Evolutionary conservation across 2,329 filamentous ascomycete species (phyloP), one percentile per base, ranked within the genome.

Genomic region (Eutypa lata): DNA sequence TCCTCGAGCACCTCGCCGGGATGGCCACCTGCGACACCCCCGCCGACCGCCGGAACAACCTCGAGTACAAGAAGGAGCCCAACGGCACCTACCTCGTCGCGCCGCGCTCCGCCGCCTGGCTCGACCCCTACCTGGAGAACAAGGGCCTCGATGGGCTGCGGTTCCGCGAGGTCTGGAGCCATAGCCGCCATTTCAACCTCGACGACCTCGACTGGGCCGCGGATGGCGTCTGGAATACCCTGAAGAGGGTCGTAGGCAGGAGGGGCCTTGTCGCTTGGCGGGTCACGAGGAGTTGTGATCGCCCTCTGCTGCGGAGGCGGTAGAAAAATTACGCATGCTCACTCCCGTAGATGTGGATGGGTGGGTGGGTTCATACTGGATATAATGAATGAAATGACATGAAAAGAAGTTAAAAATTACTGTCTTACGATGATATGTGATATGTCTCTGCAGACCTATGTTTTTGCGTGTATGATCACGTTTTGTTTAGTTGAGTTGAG

Each of bases 131-230:
- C 61, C 71, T 84, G 14, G 65, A 73, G 3, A 83, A 85, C 57
- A 84, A 84, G 67, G 80, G 78, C 1, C 63, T 83, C 37, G 76
- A 82, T 16, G 82, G 82, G 1, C 62, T 91, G 49, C 72, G 79
- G 31, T 87, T 92, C 61, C 77, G 85, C 53, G 82, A 90, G 66
- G 81, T 90, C 3, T 92, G 88, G 87, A 79, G 79, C 54, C 79
- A 89, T 62, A 73, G 71, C 46, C 76, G 78, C 51, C 89, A 93
- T 68, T 70, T 93, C 33, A 91, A 91, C 62, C 73, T 93, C 42
- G 89, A 93, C 68, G 89, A 93, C 70, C 74, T 93, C 65, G 88
- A 92, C 65, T 91, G 90, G 74, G 87, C 76, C 2, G 85, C 89
- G 55, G 89, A 92, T 61, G 89, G 89, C 6, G 76, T 92, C 48